Conservation (phyloP, 768 basidiomycete species). For the Tricholoma bakamatsutake region DNA sequence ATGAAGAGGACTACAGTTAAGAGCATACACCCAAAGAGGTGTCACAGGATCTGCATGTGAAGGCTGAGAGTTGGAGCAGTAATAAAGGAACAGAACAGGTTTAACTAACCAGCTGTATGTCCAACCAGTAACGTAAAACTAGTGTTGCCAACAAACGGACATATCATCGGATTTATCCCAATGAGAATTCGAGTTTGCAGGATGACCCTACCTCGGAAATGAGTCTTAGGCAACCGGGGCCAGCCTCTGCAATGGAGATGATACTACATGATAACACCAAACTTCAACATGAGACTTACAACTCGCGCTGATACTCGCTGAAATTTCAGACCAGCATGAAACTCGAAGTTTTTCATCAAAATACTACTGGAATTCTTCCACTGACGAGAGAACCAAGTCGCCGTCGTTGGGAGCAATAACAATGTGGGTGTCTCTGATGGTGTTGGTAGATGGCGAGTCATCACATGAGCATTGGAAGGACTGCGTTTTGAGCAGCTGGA, state of each 20-base stretch:
- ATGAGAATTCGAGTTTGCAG: not conserved
- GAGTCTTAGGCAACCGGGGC: constrained; percentile 17
- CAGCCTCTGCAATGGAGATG: constrained; percentile 15
- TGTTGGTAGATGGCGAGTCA: not conserved
- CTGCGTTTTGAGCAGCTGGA: constrained; percentile 10
- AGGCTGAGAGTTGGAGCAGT: not conserved
- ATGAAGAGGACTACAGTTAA: not conserved
- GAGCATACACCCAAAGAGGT: constrained; percentile 18
- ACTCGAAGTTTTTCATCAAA: constrained; percentile 17
- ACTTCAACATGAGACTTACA: constrained; percentile 20
- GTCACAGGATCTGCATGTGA: constrained; percentile 18
- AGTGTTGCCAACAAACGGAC: constrained; percentile 24
- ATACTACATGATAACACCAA: not conserved
- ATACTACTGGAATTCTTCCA: constrained; percentile 24
- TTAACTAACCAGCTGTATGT: constrained; percentile 18
- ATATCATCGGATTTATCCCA: constrained; percentile 6
- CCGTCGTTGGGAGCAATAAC: constrained; percentile 33
- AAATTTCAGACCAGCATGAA: constrained; percentile 27
- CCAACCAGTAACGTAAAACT: constrained; percentile 26
- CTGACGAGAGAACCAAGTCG: constrained; percentile 19
- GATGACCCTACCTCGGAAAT: constrained; percentile 16
- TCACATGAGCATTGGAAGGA: constrained; percentile 28
- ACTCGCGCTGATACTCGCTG: constrained; percentile 20
- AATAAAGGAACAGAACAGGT: not conserved
- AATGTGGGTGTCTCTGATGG: constrained; percentile 12